A percentile compares a stretch with the other conserved stretches of the same genome.
Evolutionary conservation across 2,329 filamentous ascomycete genomes (phyloP).

Genomic region (Helotiales sp.): DNA sequence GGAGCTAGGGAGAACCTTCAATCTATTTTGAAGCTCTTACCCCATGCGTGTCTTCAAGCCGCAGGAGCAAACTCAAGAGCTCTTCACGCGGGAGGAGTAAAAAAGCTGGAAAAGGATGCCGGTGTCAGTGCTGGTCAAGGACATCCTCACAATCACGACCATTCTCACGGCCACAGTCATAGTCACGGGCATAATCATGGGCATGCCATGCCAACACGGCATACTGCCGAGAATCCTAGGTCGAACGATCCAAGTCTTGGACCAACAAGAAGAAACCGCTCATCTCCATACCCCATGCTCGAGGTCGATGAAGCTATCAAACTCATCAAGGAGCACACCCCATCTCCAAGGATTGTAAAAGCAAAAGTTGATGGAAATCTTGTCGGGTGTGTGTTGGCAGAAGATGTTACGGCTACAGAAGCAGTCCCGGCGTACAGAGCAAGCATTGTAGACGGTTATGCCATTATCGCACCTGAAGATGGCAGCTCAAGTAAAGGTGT

Average conservation of each 20-base stretch:
- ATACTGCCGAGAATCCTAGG: conserved; percentile 61
- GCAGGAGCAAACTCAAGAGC: conserved; percentile 78
- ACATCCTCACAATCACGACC: conserved; percentile 51
- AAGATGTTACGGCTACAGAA: conserved; percentile 77
- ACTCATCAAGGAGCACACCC: conserved; percentile 72
- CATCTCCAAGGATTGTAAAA: conserved; percentile 56
- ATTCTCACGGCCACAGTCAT: conserved; percentile 45
- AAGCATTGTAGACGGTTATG: conserved; percentile 97
- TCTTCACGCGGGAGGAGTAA: conserved; percentile 77
- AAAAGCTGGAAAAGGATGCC: conserved; percentile 82
- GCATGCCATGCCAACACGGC: conserved; percentile 64
- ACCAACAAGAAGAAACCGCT: conserved; percentile 71
- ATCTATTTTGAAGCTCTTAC: conserved; percentile 83
- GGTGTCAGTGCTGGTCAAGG: conserved; percentile 51
- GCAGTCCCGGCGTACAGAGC: conserved; percentile 91
- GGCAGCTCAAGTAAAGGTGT: conserved; percentile 67
- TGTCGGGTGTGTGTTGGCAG: conserved; percentile 76
- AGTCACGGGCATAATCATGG: conserved; percentile 62
- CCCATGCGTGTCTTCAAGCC: conserved; percentile 91
- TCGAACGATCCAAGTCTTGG: conserved; percentile 63
- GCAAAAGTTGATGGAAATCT: conserved; percentile 64
- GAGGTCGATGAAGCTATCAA: conserved; percentile 78
- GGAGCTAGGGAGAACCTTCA: conserved; percentile 92
- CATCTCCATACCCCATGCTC: conserved; percentile 91
- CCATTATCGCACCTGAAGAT: conserved; percentile 66